phyloP scores from a whole-genome alignment of 2,329 filamentous ascomycete genomes.

The Leptographium wingfieldii region DNA sequence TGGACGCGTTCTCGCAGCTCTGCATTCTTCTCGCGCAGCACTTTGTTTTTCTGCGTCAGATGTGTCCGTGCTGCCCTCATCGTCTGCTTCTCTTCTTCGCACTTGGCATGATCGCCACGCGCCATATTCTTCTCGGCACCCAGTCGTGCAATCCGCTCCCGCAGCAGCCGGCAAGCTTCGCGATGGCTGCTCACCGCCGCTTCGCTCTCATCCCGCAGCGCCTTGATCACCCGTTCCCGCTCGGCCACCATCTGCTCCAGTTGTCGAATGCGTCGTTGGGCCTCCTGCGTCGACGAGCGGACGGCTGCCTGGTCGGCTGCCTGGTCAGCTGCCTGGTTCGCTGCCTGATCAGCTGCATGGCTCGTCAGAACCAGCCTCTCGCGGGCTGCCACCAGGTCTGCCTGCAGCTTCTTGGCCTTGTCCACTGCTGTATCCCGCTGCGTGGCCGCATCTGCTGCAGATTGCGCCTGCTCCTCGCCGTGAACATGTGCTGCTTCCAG shows the following conservation, averaged over 20 bases:
- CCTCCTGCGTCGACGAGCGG: constrained; percentile 5
- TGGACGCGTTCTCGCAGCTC: constrained; percentile 4
- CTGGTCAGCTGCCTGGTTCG: neutral
- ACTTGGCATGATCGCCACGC: constrained; percentile 12
- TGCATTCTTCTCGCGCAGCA: neutral
- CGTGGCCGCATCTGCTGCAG: neutral
- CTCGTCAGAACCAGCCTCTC: constrained; percentile 2
- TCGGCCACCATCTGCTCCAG: constrained; percentile 12
- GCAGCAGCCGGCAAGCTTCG: constrained; percentile 9
- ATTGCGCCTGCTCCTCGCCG: constrained; percentile 6
- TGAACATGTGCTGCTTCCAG: constrained; percentile 7
- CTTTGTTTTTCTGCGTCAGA: constrained; percentile 6
- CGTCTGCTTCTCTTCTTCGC: constrained; percentile 8
- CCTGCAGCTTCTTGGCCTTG: constrained; percentile 3
- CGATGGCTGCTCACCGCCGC: constrained; percentile 12
- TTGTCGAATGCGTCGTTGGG: constrained; percentile 11
- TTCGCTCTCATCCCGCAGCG: constrained; percentile 11
- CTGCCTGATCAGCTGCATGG: neutral
- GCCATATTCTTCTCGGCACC: constrained; percentile 12
- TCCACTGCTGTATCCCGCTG: constrained; percentile 8
- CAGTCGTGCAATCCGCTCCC: constrained; percentile 12
- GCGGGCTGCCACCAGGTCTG: constrained; percentile 7
- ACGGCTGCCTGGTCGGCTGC: neutral
- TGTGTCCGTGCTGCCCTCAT: constrained; percentile 1
- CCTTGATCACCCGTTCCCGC: constrained; percentile 13